These are phyloP conservation scores for Cercophora samala DNA, from an alignment of 495 filamentous ascomycete species.

Conservation along the genomic window DNA sequence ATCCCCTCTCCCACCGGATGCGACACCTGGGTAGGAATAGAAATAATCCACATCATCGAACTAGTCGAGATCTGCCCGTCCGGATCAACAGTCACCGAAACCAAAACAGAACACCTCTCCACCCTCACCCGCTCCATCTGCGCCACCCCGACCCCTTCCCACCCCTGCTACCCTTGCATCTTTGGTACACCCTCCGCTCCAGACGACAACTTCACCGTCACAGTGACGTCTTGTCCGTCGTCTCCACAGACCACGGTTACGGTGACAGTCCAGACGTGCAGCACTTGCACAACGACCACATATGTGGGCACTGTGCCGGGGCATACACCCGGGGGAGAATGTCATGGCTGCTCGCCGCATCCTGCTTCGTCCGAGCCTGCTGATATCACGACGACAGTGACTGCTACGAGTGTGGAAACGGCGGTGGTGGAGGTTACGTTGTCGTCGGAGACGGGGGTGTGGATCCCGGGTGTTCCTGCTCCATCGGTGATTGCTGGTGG, in stretches of 20 bases:
- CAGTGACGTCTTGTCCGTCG: slow-evolving; percentile 29
- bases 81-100: slow-evolving; percentile 32
- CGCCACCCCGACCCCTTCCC: slow-evolving; percentile 32
- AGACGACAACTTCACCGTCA: slow-evolving; percentile 34
- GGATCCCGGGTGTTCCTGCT: no score
- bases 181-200: slow-evolving; percentile 21
- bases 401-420: not conserved
- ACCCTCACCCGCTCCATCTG: slow-evolving; percentile 41
- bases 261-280: slow-evolving; percentile 30
- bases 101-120: slow-evolving; percentile 23
- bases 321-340: slow-evolving; percentile 30
- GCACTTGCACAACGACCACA: slow-evolving; percentile 27
- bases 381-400: not conserved
- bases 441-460: no score
- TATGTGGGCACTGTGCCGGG: slow-evolving; percentile 34
- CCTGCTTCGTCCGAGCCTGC: not conserved
- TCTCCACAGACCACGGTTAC: slow-evolving; percentile 27
- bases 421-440: not conserved
- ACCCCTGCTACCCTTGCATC: slow-evolving; percentile 41
- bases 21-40: slow-evolving; percentile 37
- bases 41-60: slow-evolving; percentile 37
- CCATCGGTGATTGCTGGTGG: no score
- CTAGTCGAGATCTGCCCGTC: slow-evolving; percentile 34
- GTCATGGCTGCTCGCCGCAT: slow-evolving; percentile 30
- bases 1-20: slow-evolving; percentile 20